Conservation (phyloP, 805 yeast genomes). For the Cyberlindnera maritima region DNA sequence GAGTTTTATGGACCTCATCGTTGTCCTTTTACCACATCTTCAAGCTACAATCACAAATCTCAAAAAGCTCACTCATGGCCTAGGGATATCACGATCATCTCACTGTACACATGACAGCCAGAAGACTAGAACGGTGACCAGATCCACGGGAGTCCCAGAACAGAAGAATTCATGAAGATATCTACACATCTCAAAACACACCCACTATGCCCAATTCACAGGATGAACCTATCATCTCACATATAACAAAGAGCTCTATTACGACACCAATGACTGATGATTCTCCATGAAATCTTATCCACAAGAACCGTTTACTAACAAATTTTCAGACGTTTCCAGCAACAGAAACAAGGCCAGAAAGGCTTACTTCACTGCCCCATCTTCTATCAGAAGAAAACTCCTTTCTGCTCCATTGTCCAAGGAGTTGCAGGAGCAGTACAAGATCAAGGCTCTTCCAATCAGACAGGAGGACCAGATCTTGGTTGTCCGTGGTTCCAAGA, state of each 20-base stretch:
- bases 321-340: constrained; percentile 84
- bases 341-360: constrained; percentile 99
- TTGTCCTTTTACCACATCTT: not conserved
- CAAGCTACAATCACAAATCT: not conserved
- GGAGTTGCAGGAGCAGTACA: constrained; percentile 97
- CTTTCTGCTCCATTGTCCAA: constrained; percentile 98
- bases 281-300: not conserved
- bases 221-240: too few species aligned
- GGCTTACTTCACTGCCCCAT: constrained; percentile 98
- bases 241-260: not conserved
- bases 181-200: too few species aligned
- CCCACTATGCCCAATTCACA: too few species aligned
- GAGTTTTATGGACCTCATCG: not conserved
- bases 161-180: not conserved
- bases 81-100: too few species aligned
- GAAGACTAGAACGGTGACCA: too few species aligned
- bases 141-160: too few species aligned
- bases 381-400: constrained; percentile 89
- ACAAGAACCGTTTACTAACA: constrained; percentile 30
- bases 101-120: too few species aligned
- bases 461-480: constrained; percentile 96
- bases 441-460: constrained; percentile 92
- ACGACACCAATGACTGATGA: not conserved
- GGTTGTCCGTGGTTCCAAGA: constrained; percentile 98
- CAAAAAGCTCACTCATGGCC: not conserved